A percentile compares a stretch with the other conserved stretches of the same genome.
Evolutionary conservation across 495 filamentous ascomycete genomes (phyloP).

Genomic region (Neurospora tetraspora): DNA sequence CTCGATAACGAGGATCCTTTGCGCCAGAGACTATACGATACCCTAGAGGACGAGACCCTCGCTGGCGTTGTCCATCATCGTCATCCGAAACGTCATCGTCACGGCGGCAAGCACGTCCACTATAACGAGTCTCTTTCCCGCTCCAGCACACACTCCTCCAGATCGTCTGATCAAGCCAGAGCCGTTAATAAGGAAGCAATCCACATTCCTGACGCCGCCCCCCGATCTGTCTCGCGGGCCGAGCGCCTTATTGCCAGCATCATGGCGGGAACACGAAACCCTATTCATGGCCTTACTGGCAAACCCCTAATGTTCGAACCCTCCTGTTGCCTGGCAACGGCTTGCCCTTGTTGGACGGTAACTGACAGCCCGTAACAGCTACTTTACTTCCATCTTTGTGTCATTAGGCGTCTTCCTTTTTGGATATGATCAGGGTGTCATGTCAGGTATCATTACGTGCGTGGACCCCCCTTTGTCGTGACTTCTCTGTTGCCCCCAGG

Average conservation of each 20-base stretch:
- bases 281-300: constrained; percentile 85
- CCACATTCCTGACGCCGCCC: constrained; percentile 59
- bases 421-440: constrained; percentile 97
- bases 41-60: constrained; percentile 48
- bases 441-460: constrained; percentile 98
- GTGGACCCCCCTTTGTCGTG: constrained; percentile 21
- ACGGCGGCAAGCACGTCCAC: constrained; percentile 32
- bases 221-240: constrained; percentile 48
- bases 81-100: constrained; percentile 21
- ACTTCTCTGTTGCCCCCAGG: neutral
- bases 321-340: constrained; percentile 24
- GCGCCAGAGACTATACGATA: constrained; percentile 50
- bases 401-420: constrained; percentile 96
- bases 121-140: constrained; percentile 25
- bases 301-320: constrained; percentile 77
- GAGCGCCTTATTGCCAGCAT: constrained; percentile 65
- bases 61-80: constrained; percentile 37
- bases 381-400: constrained; percentile 97
- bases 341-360: neutral
- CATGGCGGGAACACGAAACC: constrained; percentile 70
- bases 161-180: constrained; percentile 22
- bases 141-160: constrained; percentile 6
- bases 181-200: constrained; percentile 72
- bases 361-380: constrained; percentile 39
- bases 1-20: constrained; percentile 73